Percentiles rank a stretch among this genome's conserved stretches.
These are phyloP conservation scores for Cordyceps javanica DNA, from an alignment of 2,329 filamentous ascomycete species.

Conservation along the genomic window DNA sequence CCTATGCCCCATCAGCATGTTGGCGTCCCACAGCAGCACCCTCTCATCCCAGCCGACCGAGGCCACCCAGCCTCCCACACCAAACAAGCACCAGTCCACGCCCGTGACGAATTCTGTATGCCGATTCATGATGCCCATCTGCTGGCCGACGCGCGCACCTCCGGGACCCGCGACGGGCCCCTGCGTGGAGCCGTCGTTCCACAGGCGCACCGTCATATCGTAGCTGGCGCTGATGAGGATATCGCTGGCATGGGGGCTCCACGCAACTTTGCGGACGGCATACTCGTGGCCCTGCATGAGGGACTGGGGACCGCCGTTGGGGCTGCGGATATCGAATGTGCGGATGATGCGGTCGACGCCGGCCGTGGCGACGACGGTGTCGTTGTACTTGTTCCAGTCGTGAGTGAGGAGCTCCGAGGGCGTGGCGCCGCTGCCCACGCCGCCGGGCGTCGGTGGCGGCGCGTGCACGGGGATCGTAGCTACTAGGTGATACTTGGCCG, in stretches of 20 bases:
- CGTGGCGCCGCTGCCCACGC: constrained; percentile 29
- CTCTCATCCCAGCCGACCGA: constrained; percentile 92
- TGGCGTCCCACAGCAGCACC: constrained; percentile 87
- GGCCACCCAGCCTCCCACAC: constrained; percentile 90
- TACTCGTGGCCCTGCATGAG: constrained; percentile 84
- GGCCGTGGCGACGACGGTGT: constrained; percentile 75
- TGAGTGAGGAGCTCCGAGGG: constrained; percentile 81
- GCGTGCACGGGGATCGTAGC: constrained; percentile 78
- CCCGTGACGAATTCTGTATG: constrained; percentile 97
- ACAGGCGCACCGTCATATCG: constrained; percentile 94
- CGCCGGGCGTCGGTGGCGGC: constrained; percentile 28
- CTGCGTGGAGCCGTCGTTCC: constrained; percentile 64
- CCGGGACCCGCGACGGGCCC: constrained; percentile 26
- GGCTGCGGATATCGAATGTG: constrained; percentile 83
- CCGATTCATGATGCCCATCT: constrained; percentile 80
- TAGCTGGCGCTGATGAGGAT: constrained; percentile 86
- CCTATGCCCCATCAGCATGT: constrained; percentile 34
- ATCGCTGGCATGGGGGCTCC: constrained; percentile 91
- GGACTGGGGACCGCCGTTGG: constrained; percentile 63
- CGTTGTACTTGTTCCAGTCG: constrained; percentile 98
- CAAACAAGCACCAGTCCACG: constrained; percentile 97
- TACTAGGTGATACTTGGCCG: constrained; percentile 80
- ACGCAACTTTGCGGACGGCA: constrained; percentile 76
- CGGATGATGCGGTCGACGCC: constrained; percentile 84
- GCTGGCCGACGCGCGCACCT: constrained; percentile 50